Conservation (phyloP, 441 rosid species). For the Biscutella laevigata region DNA sequence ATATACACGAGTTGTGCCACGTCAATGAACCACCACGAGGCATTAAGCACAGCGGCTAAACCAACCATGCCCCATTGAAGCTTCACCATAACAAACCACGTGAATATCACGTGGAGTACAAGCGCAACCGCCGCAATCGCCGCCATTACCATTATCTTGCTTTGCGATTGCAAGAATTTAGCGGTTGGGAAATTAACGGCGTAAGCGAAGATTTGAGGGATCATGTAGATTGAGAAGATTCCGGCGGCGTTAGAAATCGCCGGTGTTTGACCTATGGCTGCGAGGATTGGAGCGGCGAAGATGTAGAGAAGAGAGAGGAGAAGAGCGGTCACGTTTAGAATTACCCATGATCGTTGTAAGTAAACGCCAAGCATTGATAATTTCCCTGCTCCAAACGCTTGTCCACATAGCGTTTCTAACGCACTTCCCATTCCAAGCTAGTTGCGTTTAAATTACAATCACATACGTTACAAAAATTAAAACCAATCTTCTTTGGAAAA, state of each 20-base stretch:
- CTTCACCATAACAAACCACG: conserved; percentile 31
- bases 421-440: conserved; percentile 57
- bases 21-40: conserved; percentile 43
- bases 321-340: conserved; percentile 33
- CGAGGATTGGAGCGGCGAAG: conserved; percentile 31
- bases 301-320: conserved; percentile 32
- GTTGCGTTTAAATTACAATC: no score
- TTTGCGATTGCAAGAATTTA: conserved; percentile 43
- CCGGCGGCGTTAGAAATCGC: conserved; percentile 38
- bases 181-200: conserved; percentile 43
- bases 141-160: conserved; percentile 47
- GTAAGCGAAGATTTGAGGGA: conserved; percentile 42
- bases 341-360: conserved; percentile 42
- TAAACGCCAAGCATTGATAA: conserved; percentile 39
- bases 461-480: no score
- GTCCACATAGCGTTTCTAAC: conserved; percentile 47
- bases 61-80: conserved; percentile 43
- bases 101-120: conserved; percentile 30
- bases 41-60: conserved; percentile 39
- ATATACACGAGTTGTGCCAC: conserved; percentile 35
- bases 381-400: conserved; percentile 43
- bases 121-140: conserved; percentile 33
- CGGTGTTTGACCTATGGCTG: conserved; percentile 35
- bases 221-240: conserved; percentile 34
- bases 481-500: no score